Conservation (phyloP, 306 rosid genomes). For the Malus domestica region ASM211411v1 NC_041794.1:37092001-37092500, state of each 20-base stretch:
- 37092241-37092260: slow-evolving; percentile 68
- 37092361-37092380: slow-evolving; percentile 55
- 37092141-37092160: too few species aligned
- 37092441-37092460: background rate
- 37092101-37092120: background rate
- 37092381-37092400: slow-evolving; percentile 73
- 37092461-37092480: slow-evolving; percentile 42
- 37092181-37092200: slow-evolving; percentile 64
- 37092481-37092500: slow-evolving; percentile 67
- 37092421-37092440: background rate
- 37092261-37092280: slow-evolving; percentile 60
- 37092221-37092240: slow-evolving; percentile 69
- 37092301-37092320: slow-evolving; percentile 75
- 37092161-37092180: background rate
- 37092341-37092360: slow-evolving; percentile 85
- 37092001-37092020: slow-evolving; percentile 17
- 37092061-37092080: background rate
- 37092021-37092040: slow-evolving; percentile 28
- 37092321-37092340: slow-evolving; percentile 73
- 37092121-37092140: background rate
- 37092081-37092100: background rate
- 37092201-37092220: slow-evolving; percentile 60
- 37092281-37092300: slow-evolving; percentile 52
- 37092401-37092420: slow-evolving; percentile 44
- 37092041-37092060: slow-evolving; percentile 2